These are phyloP conservation scores for Penicillium paneum DNA, from an alignment of 2,329 filamentous ascomycete genomes.

Conservation along the genomic window DNA sequence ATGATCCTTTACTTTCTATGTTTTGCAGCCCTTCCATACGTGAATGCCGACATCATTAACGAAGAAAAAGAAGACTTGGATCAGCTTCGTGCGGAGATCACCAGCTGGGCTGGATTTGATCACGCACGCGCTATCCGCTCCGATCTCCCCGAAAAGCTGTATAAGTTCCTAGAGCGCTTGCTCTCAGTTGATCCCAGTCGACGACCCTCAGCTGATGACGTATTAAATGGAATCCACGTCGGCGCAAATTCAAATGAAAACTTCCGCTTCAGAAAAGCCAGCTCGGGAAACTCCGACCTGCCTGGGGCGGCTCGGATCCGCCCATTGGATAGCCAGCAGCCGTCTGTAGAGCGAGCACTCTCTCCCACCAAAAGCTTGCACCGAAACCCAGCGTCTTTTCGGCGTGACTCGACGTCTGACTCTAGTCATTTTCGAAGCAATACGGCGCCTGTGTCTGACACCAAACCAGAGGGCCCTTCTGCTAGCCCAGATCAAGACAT, in stretches of 20 bases:
- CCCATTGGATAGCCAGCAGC: conserved; percentile 38
- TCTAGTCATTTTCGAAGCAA: conserved; percentile 16
- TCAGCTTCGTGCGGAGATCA: conserved; percentile 78
- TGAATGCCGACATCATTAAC: conserved; percentile 75
- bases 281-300: conserved; percentile 33
- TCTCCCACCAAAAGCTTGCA: conserved; percentile 28
- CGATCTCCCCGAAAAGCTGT: conserved; percentile 82
- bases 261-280: conserved; percentile 38
- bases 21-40: conserved; percentile 84
- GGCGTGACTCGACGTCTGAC: conserved; percentile 30
- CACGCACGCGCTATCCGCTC: conserved; percentile 70
- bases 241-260: conserved; percentile 53
- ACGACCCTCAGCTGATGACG: conserved; percentile 80
- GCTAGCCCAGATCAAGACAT: conserved; percentile 31
- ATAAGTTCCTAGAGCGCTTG: conserved; percentile 76
- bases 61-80: conserved; percentile 93
- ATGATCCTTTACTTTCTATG: conserved; percentile 99
- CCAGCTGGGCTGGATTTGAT: conserved; percentile 80
- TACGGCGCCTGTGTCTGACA: conserved; percentile 15
- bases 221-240: conserved; percentile 71
- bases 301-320: conserved; percentile 38
- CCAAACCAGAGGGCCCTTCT: conserved; percentile 16
- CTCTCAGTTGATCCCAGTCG: conserved; percentile 73
- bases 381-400: conserved; percentile 20
- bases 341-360: conserved; percentile 27